These are phyloP conservation scores for Boletus vinaceobasis DNA, from an alignment of 768 basidiomycete species.

Conservation along the genomic window DNA sequence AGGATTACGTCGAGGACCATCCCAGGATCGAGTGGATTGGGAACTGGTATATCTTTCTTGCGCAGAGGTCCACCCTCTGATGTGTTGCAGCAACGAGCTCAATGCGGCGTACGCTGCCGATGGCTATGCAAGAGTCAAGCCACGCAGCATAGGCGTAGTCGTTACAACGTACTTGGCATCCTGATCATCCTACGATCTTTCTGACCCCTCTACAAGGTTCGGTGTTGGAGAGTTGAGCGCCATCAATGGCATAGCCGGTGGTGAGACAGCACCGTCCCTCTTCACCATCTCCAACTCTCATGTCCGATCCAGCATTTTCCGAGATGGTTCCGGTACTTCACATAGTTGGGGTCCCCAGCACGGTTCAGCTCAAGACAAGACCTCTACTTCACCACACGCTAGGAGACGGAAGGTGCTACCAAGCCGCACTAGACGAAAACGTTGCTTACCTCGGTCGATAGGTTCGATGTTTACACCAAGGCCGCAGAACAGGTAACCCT, in stretches of 20 bases:
- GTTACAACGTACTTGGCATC: constrained; percentile 61
- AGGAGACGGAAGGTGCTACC: constrained; percentile 66
- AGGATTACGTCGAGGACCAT: constrained; percentile 84
- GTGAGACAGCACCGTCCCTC: constrained; percentile 30
- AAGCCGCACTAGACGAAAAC: not conserved
- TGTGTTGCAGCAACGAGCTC: constrained; percentile 62
- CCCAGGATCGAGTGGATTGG: constrained; percentile 81
- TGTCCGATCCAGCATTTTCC: constrained; percentile 52
- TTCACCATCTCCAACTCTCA: not conserved
- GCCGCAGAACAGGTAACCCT: constrained; percentile 74
- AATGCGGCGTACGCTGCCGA: constrained; percentile 91
- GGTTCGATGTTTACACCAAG: constrained; percentile 76
- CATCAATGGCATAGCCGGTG: constrained; percentile 78
- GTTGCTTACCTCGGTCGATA: constrained; percentile 22
- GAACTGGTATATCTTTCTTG: constrained; percentile 51
- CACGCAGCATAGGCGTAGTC: constrained; percentile 65
- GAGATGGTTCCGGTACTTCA: constrained; percentile 91
- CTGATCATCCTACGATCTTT: not conserved
- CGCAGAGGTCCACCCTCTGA: not conserved
- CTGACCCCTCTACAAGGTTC: constrained; percentile 45
- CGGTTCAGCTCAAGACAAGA: constrained; percentile 62
- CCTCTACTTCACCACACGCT: constrained; percentile 87
- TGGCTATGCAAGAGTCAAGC: constrained; percentile 88
- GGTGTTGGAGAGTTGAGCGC: constrained; percentile 94
- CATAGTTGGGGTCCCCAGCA: constrained; percentile 80